Evolutionary conservation across 345 rosid species (phyloP), one percentile per base, ranked within the genome.

Genomic region (Atalantia buxifolia): DNA sequence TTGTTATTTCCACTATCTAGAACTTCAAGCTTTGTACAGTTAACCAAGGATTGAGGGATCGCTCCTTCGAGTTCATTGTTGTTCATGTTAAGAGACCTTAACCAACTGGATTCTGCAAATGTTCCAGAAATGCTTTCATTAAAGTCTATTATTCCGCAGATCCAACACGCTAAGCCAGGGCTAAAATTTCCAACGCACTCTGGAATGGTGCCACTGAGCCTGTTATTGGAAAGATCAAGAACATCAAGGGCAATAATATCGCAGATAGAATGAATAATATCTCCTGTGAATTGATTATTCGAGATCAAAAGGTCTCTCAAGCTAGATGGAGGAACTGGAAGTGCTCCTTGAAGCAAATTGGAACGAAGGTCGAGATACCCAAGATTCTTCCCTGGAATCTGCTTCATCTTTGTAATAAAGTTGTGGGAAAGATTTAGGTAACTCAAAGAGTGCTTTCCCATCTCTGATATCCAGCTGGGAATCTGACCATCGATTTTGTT

Each of bases 171-270:
- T 6, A 18, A 75, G 55, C 0, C 0, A 0, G 61, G 6, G 56
- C 55, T 61, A 3, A 6, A 27, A 21, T 53, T 22, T 56, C 72
- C 61, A 0, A 80, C 10, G 12, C 75, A 75, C 1, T 10, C 4
- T 2, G 75, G 78, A 28, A 80, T 59, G 6, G 2, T 67, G 33
- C 82, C 78, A 6, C 6, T 40, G 22, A 79, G 59, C 9, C 42
- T 25, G 57, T 74, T 66, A 19, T 19, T 9, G 6, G 74, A 79
- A 18, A 79, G 25, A 27, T 79, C 78, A 24, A 79, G 67, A 27
- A 19, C 12, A 18, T 50, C 48, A 6, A 69, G 53, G 10, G 22
- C 21, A 22, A 5, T 66, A 13, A 48, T 38, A 65, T 31, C n/a
- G 35, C 72, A 76, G 3, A 76, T 31, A 5, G 30, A n/a, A 1